Evolutionary conservation across 2,329 filamentous ascomycete genomes (phyloP).

Genomic region (Pseudogymnoascus sp.): DNA sequence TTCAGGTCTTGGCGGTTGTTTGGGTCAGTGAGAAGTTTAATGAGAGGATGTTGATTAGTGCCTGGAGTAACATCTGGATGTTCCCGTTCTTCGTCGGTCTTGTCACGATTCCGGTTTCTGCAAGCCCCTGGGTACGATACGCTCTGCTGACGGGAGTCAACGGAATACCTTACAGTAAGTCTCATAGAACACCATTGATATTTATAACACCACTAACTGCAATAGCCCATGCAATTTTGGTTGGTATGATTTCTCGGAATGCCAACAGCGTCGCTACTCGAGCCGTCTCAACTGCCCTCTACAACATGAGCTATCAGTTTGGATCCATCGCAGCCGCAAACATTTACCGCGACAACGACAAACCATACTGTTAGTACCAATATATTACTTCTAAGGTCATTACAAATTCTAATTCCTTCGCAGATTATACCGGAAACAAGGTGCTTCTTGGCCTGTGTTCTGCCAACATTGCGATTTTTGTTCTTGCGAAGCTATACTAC

Average conservation of each 20-base stretch:
- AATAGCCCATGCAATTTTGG: slow-evolving; percentile 16
- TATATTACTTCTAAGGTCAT: neutral
- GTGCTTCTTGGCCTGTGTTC: slow-evolving; percentile 40
- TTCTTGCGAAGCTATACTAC: slow-evolving; percentile 38
- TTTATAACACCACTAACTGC: slow-evolving; percentile 20
- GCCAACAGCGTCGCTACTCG: slow-evolving; percentile 54
- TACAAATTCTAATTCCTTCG: neutral
- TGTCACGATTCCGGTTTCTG: slow-evolving; percentile 17
- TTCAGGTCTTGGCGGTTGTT: slow-evolving; percentile 36
- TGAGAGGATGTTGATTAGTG: slow-evolving; percentile 28
- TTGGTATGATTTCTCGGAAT: slow-evolving; percentile 45
- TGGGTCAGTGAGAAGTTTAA: slow-evolving; percentile 34
- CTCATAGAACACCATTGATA: neutral
- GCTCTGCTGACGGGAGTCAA: slow-evolving; percentile 25
- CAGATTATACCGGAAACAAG: slow-evolving; percentile 42
- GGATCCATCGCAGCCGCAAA: slow-evolving; percentile 26
- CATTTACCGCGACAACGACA: slow-evolving; percentile 37
- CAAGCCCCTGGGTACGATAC: slow-evolving; percentile 27
- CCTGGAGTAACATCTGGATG: slow-evolving; percentile 30
- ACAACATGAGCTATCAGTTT: slow-evolving; percentile 46
- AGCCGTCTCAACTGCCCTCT: slow-evolving; percentile 53
- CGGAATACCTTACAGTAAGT: slow-evolving; percentile 4
- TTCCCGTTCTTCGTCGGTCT: slow-evolving; percentile 29
- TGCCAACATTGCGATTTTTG: slow-evolving; percentile 36
- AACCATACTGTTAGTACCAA: slow-evolving; percentile 33